These are phyloP conservation scores for Hansfordia pulvinata DNA, from an alignment of 2,329 filamentous ascomycete genomes.

Conservation along the genomic window DNA sequence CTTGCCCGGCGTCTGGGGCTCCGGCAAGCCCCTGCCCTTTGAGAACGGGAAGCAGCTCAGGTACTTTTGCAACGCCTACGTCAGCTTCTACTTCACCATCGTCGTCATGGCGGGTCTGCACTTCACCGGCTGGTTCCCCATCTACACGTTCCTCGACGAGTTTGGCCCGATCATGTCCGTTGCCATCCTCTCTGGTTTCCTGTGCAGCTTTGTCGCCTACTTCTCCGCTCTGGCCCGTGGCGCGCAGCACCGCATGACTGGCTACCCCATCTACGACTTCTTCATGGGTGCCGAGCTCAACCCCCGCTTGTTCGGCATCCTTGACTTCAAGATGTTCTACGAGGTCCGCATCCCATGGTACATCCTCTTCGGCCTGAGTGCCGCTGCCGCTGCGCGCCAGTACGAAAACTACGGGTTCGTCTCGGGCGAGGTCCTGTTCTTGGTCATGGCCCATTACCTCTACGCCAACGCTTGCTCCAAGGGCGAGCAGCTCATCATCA, in stretches of 20 bases:
- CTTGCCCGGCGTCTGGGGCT: slow-evolving; percentile 75
- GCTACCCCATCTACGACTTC: slow-evolving; percentile 74
- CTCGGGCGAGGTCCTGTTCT: slow-evolving; percentile 69
- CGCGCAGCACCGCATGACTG: slow-evolving; percentile 84
- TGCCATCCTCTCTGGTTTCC: slow-evolving; percentile 78
- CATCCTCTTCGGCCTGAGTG: slow-evolving; percentile 67
- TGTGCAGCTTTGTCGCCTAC: slow-evolving; percentile 76
- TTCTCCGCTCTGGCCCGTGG: slow-evolving; percentile 70
- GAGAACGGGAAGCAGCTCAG: slow-evolving; percentile 71
- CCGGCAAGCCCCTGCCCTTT: slow-evolving; percentile 79
- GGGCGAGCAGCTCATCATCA: slow-evolving; percentile 80
- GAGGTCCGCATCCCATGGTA: slow-evolving; percentile 90
- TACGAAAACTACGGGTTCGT: slow-evolving; percentile 79
- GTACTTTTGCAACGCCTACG: slow-evolving; percentile 90
- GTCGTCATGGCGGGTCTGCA: slow-evolving; percentile 58
- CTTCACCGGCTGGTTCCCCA: slow-evolving; percentile 69
- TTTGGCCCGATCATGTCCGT: slow-evolving; percentile 90
- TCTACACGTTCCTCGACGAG: slow-evolving; percentile 88
- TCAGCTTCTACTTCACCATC: slow-evolving; percentile 80
- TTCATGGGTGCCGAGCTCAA: slow-evolving; percentile 90
- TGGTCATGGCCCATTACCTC: slow-evolving; percentile 80
- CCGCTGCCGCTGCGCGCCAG: slow-evolving; percentile 67
- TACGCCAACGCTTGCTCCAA: slow-evolving; percentile 90
- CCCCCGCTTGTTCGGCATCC: slow-evolving; percentile 70
- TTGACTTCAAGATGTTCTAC: slow-evolving; percentile 96